Conservation (phyloP, 2,329 filamentous ascomycete species). For the Lasiodiplodia hormozganensis region DNA sequence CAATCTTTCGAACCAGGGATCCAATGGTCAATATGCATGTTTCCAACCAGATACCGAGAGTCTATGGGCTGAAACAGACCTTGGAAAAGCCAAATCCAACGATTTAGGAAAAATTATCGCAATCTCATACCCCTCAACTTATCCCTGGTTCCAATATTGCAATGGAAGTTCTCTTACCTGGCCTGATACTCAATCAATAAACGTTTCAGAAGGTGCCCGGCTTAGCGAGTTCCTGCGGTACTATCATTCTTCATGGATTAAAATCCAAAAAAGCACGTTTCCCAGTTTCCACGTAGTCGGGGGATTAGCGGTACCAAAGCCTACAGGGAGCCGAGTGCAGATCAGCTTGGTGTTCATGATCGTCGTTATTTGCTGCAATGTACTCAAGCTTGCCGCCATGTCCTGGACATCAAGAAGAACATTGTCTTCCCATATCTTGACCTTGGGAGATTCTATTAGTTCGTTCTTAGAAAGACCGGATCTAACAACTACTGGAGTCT, state of each 20-base stretch:
- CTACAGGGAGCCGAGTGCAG: neutral
- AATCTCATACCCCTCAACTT: neutral
- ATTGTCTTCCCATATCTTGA: neutral
- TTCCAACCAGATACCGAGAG: neutral
- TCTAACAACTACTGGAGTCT: neutral
- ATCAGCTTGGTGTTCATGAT: neutral
- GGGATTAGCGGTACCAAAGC: neutral
- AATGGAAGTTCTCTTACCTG: neutral
- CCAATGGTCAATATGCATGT: neutral
- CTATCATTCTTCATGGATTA: neutral
- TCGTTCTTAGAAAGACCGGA: neutral
- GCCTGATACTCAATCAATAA: no score
- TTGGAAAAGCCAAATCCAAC: neutral
- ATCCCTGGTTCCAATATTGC: neutral
- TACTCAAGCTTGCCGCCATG: neutral
- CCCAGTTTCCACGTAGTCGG: neutral
- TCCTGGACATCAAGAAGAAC: neutral
- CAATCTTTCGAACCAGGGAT: neutral
- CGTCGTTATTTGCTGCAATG: neutral
- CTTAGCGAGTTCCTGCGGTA: neutral
- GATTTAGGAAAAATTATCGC: neutral
- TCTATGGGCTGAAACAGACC: neutral
- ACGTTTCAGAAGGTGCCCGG: neutral
- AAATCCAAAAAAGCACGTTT: neutral
- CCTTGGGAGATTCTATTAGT: neutral